Conservation (phyloP, 2,329 filamentous ascomycete genomes). For the Beauveria brongniartii region DNA sequence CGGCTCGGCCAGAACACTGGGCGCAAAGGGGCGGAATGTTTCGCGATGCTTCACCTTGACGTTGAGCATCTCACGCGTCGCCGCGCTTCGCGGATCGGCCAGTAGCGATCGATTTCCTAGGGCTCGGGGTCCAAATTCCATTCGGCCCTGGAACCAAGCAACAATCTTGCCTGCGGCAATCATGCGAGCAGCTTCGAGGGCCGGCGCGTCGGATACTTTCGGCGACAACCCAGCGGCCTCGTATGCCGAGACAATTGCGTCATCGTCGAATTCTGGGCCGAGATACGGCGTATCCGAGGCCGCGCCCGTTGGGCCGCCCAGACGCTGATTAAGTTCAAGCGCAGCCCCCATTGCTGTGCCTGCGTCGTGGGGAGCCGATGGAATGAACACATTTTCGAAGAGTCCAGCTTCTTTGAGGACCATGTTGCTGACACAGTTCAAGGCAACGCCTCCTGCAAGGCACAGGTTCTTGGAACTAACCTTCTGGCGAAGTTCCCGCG, state of each 20-base stretch:
- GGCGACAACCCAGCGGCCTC: neutral
- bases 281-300: conserved; percentile 4
- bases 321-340: neutral
- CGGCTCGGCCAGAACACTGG: neutral
- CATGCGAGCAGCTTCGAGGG: conserved; percentile 4
- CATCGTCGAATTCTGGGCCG: conserved; percentile 2
- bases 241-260: neutral
- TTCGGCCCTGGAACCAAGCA: conserved; percentile 4
- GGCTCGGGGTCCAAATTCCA: conserved; percentile 3
- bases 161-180: conserved; percentile 1
- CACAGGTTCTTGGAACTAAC: neutral
- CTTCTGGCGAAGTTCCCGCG: neutral
- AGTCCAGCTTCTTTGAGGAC: conserved; percentile 1
- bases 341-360: conserved; percentile 2
- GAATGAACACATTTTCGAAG: neutral
- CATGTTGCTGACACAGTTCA: conserved; percentile 7
- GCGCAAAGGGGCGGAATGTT: conserved; percentile 5
- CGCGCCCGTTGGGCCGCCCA: neutral
- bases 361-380: neutral
- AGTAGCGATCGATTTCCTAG: conserved; percentile 3
- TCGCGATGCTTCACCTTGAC: conserved; percentile 8
- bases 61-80: conserved; percentile 4
- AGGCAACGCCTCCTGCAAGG: conserved; percentile 1
- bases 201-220: neutral
- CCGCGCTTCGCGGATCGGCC: neutral